A percentile compares a stretch with the other conserved stretches of the same genome.
Evolutionary conservation across 768 basidiomycete species (phyloP).

Genomic region (Mycena maculata): DNA sequence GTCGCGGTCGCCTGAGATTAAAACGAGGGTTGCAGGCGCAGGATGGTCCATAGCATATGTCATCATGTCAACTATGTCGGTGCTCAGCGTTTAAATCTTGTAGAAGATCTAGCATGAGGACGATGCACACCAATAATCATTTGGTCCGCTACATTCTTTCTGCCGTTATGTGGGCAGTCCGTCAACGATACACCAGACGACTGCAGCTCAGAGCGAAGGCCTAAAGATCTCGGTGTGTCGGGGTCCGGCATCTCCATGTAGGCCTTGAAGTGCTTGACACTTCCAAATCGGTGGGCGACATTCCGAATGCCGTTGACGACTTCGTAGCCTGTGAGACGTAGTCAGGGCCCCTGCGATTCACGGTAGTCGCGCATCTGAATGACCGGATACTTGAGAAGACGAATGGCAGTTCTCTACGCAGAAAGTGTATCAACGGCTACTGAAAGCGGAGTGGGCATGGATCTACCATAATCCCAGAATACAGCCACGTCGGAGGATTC

Average conservation of each 20-base stretch:
- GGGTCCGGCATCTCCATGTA: conserved; percentile 61
- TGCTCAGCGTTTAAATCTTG: no score
- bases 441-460: background rate
- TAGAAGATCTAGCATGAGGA: no score
- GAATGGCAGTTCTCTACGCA: conserved; percentile 56
- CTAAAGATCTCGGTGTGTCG: conserved; percentile 45
- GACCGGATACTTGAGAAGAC: conserved; percentile 46
- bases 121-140: conserved; percentile 63
- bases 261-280: conserved; percentile 64
- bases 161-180: conserved; percentile 50
- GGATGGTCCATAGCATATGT: conserved; percentile 73
- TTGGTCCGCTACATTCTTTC: conserved; percentile 58
- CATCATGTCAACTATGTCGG: conserved; percentile 65
- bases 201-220: conserved; percentile 59
- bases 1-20: conserved; percentile 77
- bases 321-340: conserved; percentile 50
- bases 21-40: conserved; percentile 63
- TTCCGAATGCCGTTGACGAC: conserved; percentile 59
- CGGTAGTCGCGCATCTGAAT: background rate
- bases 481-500: conserved; percentile 51
- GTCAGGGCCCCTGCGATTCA: conserved; percentile 1
- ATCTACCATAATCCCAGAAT: conserved; percentile 55
- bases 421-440: background rate
- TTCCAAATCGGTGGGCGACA: conserved; percentile 62
- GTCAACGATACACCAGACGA: conserved; percentile 59